Evolutionary conservation across 1,139 yeast genomes (phyloP).

Genomic region (Wickerhamomyces sp.): DNA sequence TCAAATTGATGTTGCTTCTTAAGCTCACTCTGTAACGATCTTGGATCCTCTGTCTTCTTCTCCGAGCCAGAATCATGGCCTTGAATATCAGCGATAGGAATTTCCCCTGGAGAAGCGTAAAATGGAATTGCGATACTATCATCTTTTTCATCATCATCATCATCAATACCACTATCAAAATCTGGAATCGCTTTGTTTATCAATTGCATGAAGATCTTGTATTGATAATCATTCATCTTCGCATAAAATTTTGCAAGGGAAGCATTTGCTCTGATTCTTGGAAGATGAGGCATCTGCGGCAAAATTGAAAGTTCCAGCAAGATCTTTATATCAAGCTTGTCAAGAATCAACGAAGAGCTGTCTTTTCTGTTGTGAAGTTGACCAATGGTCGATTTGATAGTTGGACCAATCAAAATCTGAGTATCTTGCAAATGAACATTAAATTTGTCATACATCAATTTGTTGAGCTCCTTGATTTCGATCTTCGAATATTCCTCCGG

Average conservation of each 20-base stretch:
- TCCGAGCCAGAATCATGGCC: constrained; percentile 17
- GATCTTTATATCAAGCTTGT: constrained; percentile 69
- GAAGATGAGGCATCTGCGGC: constrained; percentile 72
- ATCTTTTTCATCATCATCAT: constrained; percentile 24
- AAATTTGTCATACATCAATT: constrained; percentile 87
- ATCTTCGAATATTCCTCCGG: constrained; percentile 60
- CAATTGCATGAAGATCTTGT: constrained; percentile 78
- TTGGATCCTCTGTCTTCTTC: constrained; percentile 34
- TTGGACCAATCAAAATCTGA: constrained; percentile 82
- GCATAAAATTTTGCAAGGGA: constrained; percentile 72
- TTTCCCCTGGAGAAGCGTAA: constrained; percentile 1
- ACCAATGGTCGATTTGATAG: constrained; percentile 68
- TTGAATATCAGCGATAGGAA: background rate
- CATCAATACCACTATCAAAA: constrained; percentile 34
- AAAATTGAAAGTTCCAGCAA: constrained; percentile 75
- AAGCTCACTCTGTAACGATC: constrained; percentile 1
- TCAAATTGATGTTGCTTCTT: constrained; percentile 49
- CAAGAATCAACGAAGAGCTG: constrained; percentile 48
- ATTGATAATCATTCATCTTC: constrained; percentile 81
- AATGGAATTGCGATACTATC: constrained; percentile 16
- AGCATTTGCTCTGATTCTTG: constrained; percentile 72
- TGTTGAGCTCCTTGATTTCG: constrained; percentile 68
- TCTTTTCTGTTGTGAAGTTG: constrained; percentile 50
- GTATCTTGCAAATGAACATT: constrained; percentile 76
- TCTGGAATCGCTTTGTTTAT: constrained; percentile 68